A percentile compares a stretch with the other conserved stretches of the same genome.
phyloP scores from a whole-genome alignment of 2,329 filamentous ascomycete genomes.

The Botrytis sinoallii region DNA sequence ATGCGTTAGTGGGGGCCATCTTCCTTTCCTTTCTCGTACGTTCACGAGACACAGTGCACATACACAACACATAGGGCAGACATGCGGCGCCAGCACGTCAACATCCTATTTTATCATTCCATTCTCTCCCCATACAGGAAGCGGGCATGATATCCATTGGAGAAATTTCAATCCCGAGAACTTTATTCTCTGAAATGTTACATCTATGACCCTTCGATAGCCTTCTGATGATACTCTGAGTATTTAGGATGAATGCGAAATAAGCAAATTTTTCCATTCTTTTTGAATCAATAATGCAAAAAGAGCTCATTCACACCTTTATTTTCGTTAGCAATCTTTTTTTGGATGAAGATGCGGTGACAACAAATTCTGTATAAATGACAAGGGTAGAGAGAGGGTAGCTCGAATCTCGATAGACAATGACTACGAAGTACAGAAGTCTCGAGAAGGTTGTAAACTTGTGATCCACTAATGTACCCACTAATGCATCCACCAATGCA shows the following conservation, averaged over 20 bases:
- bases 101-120: not conserved
- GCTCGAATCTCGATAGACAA: not conserved
- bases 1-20: not conserved
- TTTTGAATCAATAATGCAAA: too few relatives aligned
- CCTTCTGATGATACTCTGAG: not conserved
- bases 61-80: not conserved
- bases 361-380: not conserved
- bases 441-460: not conserved
- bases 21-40: not conserved
- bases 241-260: not conserved
- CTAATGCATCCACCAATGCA: not conserved
- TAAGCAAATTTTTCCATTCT: too few relatives aligned
- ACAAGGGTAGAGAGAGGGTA: not conserved
- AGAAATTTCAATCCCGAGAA: not conserved
- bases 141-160: not conserved
- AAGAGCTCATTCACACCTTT: not conserved
- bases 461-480: not conserved
- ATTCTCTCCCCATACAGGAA: too few relatives aligned
- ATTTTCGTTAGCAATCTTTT: not conserved
- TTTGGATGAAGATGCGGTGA: constrained; percentile 6
- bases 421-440: not conserved
- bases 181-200: not conserved
- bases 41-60: constrained; percentile 11
- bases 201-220: not conserved
- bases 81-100: not conserved